Evolutionary conservation across 23 red algal species (phyloP).

Genomic region (Gracilariopsis chorda): DNA sequence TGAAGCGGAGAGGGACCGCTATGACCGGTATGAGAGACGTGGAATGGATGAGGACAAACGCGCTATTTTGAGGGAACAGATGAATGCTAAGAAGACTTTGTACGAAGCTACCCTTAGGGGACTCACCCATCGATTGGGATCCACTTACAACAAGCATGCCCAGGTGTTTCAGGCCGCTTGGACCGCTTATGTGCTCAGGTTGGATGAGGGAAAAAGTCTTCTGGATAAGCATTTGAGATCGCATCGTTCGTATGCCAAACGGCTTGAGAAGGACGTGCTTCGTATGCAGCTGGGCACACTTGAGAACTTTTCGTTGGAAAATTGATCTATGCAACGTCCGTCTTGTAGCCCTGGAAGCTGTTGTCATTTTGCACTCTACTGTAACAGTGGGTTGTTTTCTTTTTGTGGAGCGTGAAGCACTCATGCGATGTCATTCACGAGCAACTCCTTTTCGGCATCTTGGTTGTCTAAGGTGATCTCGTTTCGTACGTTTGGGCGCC

Average conservation of each 20-base stretch:
- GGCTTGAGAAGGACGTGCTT: conserved; percentile 49
- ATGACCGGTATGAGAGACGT: conserved; percentile 35
- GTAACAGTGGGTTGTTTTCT: too few relatives aligned
- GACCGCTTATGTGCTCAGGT: conserved; percentile 46
- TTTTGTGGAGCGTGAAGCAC: too few relatives aligned
- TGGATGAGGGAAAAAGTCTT: conserved; percentile 39
- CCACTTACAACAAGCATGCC: conserved; percentile 66
- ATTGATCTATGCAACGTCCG: too few relatives aligned
- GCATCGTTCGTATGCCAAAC: conserved; percentile 50
- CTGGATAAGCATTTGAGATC: conserved; percentile 54
- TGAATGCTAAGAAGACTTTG: conserved; percentile 9
- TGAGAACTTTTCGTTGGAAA: too few relatives aligned
- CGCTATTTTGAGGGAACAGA: conserved; percentile 15
- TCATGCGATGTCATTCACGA: too few relatives aligned
- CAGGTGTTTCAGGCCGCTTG: conserved; percentile 69
- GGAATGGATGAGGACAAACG: conserved; percentile 20
- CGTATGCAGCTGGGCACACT: conserved; percentile 44
- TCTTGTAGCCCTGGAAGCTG: too few relatives aligned
- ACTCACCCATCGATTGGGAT: conserved; percentile 32
- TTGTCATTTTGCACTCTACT: too few relatives aligned
- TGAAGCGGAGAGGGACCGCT: conserved; percentile 27
- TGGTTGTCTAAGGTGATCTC: too few relatives aligned
- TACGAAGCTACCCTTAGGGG: conserved; percentile 51
- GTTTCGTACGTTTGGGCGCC: too few relatives aligned
- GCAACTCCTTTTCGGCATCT: too few relatives aligned